phyloP scores from a whole-genome alignment of 106 monocot species.

The Phalaenopsis equestris region DNA sequence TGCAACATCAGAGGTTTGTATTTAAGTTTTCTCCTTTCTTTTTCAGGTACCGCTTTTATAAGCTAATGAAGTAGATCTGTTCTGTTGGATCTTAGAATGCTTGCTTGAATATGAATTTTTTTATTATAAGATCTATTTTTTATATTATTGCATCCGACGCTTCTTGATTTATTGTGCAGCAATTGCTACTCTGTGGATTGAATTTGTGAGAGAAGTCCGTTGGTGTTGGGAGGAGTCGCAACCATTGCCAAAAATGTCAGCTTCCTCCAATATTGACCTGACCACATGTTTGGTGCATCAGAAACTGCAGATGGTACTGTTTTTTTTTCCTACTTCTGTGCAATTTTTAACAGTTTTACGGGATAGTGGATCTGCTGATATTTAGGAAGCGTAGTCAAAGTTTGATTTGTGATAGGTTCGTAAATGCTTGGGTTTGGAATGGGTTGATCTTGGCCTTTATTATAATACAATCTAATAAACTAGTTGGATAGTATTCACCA shows the following conservation, averaged over 20 bases:
- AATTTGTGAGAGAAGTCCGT: constrained; percentile 96
- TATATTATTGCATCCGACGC: not conserved
- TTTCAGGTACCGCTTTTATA: not conserved
- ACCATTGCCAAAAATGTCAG: constrained; percentile 64
- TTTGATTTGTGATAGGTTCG: not conserved
- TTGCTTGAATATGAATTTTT: not conserved
- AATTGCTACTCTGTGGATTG: constrained; percentile 84
- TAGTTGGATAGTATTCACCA: not conserved
- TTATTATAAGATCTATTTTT: not conserved
- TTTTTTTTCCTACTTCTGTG: not conserved
- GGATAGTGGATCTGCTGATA: not conserved
- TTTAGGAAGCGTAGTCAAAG: not conserved
- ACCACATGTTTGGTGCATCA: constrained; percentile 87
- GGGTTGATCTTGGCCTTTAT: not conserved
- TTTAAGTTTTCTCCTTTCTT: not conserved
- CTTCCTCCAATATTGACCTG: constrained; percentile 60
- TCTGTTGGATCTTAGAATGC: not conserved
- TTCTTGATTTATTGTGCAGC: constrained; percentile 33
- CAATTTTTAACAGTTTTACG: not conserved
- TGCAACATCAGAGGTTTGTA: constrained; percentile 81
- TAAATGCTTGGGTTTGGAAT: not conserved
- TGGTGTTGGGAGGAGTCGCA: constrained; percentile 99
- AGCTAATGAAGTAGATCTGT: not conserved
- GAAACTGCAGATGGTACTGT: constrained; percentile 89
- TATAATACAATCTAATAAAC: not conserved